Evolutionary conservation across 192 early-diverging fungal genomes (phyloP), one percentile per base, ranked within the genome.

Genomic region (Coemansia brasiliensis): DNA sequence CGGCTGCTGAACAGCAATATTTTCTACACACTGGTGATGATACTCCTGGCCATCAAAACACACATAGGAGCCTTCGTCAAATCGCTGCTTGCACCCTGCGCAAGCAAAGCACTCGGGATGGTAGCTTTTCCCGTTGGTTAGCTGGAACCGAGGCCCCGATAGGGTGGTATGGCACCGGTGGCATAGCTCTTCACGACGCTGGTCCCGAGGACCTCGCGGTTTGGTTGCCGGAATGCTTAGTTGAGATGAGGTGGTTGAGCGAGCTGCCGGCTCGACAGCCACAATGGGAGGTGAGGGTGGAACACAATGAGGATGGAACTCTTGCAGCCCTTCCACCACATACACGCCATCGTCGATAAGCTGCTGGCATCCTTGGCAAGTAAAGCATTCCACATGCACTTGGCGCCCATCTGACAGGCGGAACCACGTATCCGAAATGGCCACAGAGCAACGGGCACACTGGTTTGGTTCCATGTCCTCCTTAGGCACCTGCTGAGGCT

Each of bases 41-140:
- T 78, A 82, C 61, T 82, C 80, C 12, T 79, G 59, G 39, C 75
- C 75, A 54, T 78, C 80, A 55, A 74, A 82, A 54, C 70, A 79
- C 41, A 82, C 80, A 17, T 82, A 82, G 5, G 80, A 79, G 55
- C 80, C 80, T 57, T 82, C 80, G 56, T 82, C 80, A 26, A 82
- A 82, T 39, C 67, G 61, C 58, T 72, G 63, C 7, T 42, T 39
- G 50, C 80, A 82, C 1, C 80, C 80, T 3, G 80, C 76, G 22
- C 80, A 82, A 2, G 67, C 68, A 51, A 82, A 82, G 59, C 80
- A 82, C 26, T 79, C 67, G 1, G 75, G 80, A 27, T 82, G 80
- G 57, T 82, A 82, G 66, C 67, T 71, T 54, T 79, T 78, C 48
- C 80, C 80, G 38, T 82, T 82, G 17, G 80, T 72, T 21, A 82